phyloP scores from a whole-genome alignment of 495 filamentous ascomycete species.

The Aspergillus indologenus region DNA sequence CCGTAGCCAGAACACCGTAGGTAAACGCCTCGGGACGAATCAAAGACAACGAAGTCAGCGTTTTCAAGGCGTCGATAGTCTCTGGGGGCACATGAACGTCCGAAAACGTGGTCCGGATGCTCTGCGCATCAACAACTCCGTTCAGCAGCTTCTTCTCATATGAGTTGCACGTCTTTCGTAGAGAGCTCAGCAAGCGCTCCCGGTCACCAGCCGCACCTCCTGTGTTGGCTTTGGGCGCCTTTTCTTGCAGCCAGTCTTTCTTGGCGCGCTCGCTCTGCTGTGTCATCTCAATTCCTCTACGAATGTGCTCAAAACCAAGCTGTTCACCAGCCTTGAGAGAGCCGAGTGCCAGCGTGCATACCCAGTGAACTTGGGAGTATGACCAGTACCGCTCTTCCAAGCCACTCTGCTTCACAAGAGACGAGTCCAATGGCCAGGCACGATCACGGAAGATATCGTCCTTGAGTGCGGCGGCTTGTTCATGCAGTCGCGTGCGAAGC shows the following conservation, averaged over 20 bases:
- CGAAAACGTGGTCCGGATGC: constrained; percentile 79
- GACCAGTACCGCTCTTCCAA: constrained; percentile 55
- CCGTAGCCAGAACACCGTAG: constrained; percentile 89
- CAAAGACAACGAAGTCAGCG: constrained; percentile 82
- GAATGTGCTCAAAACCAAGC: constrained; percentile 41
- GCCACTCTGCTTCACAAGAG: constrained; percentile 38
- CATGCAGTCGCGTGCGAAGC: constrained; percentile 46
- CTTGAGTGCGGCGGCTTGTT: constrained; percentile 33
- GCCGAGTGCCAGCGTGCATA: constrained; percentile 60
- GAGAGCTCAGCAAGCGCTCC: constrained; percentile 34
- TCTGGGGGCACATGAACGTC: constrained; percentile 78
- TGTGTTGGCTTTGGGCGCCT: constrained; percentile 27
- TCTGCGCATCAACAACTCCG: constrained; percentile 75
- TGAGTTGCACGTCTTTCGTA: constrained; percentile 57
- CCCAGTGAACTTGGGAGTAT: constrained; percentile 59
- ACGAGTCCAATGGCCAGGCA: constrained; percentile 37
- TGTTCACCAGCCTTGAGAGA: constrained; percentile 39
- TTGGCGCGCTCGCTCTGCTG: constrained; percentile 33
- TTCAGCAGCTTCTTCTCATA: constrained; percentile 81
- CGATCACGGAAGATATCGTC: constrained; percentile 31
- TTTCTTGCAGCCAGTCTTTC: constrained; percentile 39
- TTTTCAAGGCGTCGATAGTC: constrained; percentile 85
- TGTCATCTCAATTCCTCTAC: constrained; percentile 38
- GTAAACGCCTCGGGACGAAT: constrained; percentile 90
- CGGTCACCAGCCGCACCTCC: constrained; percentile 29